Evolutionary conservation across 1,284 basidiomycete genomes (phyloP).

Genomic region (Malassezia japonica): DNA sequence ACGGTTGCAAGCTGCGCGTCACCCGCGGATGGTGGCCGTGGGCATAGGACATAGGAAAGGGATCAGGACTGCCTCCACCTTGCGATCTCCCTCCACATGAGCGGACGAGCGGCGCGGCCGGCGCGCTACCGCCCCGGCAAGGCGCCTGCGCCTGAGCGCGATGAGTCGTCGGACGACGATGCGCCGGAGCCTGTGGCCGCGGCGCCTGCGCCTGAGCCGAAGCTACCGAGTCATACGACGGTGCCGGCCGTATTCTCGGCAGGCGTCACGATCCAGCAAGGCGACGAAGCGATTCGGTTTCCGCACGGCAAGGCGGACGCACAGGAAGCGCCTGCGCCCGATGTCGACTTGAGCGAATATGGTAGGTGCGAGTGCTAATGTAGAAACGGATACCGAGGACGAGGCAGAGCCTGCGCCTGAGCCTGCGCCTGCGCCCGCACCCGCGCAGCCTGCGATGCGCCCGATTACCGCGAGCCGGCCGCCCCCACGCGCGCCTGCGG

Average conservation of each 20-base stretch:
- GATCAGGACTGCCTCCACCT: no score
- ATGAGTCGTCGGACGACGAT: constrained; percentile 15
- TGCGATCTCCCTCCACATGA: not conserved
- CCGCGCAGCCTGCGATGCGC: constrained; percentile 3
- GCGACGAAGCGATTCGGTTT: constrained; percentile 1
- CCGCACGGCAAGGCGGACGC: not conserved
- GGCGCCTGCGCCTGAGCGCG: constrained; percentile 20
- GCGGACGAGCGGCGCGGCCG: constrained; percentile 18
- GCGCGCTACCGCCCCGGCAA: constrained; percentile 45
- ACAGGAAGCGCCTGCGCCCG: not conserved
- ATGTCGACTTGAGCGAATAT: constrained; percentile 8
- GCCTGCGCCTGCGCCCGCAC: not conserved
- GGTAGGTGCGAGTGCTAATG: not conserved
- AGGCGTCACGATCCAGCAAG: constrained; percentile 8
- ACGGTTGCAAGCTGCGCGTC: not conserved
- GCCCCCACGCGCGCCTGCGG: constrained; percentile 22
- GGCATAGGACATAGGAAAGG: no score
- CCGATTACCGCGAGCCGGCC: not conserved
- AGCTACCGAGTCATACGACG: constrained; percentile 12
- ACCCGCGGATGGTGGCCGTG: not conserved
- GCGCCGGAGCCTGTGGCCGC: not conserved
- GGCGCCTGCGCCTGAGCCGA: not conserved
- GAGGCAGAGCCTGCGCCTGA: constrained; percentile 1
- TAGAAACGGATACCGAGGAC: constrained; percentile 20
- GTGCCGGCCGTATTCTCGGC: constrained; percentile 18